These are phyloP conservation scores for Oryza meridionalis DNA, from an alignment of 176 grass and related monocot genomes.

Conservation along the genomic window DNA sequence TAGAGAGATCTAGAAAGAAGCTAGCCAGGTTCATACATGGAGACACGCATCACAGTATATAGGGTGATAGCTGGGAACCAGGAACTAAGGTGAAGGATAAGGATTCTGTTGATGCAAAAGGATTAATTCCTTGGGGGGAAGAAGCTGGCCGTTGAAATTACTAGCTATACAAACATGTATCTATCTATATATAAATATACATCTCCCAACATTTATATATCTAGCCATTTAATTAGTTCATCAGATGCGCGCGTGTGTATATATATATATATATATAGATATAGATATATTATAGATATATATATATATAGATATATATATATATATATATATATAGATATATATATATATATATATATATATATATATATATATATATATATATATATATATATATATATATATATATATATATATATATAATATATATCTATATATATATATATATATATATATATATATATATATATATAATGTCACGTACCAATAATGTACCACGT, in stretches of 20 bases:
- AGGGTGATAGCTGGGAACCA: no score
- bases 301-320: no score
- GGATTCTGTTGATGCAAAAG: background rate
- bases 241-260: background rate
- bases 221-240: background rate
- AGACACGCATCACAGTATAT: background rate
- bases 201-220: background rate
- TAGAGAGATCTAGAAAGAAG: background rate
- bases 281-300: background rate
- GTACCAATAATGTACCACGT: background rate
- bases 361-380: no score
- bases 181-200: no score
- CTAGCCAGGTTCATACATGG: background rate
- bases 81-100: constrained; percentile 10
- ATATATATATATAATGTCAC: background rate
- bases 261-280: no score
- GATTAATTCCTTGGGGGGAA: background rate
- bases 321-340: background rate
- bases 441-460: no score
- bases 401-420: background rate
- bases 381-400: background rate
- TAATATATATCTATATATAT: background rate
- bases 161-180: background rate
- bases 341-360: background rate
- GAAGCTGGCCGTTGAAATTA: background rate